Evolutionary conservation across 1,284 basidiomycete species (phyloP), one percentile per base, ranked within the genome.

Genomic region (Ganoderma meredithae): DNA sequence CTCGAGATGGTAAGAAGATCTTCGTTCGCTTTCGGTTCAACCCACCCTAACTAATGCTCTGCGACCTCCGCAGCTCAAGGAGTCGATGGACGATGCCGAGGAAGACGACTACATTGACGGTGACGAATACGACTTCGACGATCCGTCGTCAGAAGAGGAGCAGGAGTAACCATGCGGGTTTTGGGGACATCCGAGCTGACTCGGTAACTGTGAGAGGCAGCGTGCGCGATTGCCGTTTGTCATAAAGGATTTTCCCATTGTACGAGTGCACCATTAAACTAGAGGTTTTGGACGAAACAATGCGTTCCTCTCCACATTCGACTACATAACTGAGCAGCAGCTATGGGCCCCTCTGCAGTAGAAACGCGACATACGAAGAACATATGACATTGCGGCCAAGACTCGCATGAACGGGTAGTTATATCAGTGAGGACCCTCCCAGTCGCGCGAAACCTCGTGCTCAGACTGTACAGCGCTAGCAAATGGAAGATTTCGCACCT

Each of bases 1-100:
- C 85, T 98, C 17, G 95, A 97, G 81, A 96, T 97, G 93, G 93
- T 93, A 72, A 22, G 47, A 49, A 8, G n/a, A 1, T 7, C 44
- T n/a, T 49, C 47, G n/a, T 22, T 25, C 47, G 10, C n/a, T 49
- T 49, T 8, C 9, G n/a, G 12, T 44, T 44, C 3, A 0, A 10
- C 47, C 3, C 1, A 19, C 47, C 47, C n/a, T n/a, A 49, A 31
- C 27, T 70, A 41, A 64, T 64, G 58, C 25, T 13, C 17, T 27
- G 17, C 36, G 56, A 36, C 56, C 15, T 69, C 1, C 67, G 25
- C 25, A 94, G 93, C 80, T 94, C 69, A 94, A 91, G 75, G 91
- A 94, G 75, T 86, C 91, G 4, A 92, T 93, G 91, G 90, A 91
- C 63, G 89, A 90, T 71, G 85, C 80, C 5, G 88, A 90, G 55